Conservation (phyloP, 306 rosid genomes). For the Calophaca sinica region DNA sequence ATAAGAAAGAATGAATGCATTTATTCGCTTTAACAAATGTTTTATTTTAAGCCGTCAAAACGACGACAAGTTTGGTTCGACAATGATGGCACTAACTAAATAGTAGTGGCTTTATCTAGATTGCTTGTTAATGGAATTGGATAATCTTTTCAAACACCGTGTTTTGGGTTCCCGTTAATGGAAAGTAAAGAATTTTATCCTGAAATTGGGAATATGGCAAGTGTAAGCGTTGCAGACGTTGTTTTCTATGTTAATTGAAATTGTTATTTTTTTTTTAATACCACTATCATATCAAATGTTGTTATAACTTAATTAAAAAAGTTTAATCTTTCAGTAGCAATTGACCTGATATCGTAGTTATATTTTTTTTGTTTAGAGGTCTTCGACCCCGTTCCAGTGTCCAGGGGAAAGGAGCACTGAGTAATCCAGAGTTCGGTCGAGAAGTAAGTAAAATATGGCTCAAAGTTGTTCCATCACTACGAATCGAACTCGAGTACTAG, state of each 20-base stretch:
- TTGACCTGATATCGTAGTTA: too few species aligned
- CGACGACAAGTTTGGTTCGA: conserved; percentile 35
- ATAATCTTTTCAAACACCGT: conserved; percentile 58
- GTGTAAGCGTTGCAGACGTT: conserved; percentile 38
- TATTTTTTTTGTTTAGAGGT: too few species aligned
- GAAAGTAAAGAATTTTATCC: conserved; percentile 60
- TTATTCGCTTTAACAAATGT: conserved; percentile 38
- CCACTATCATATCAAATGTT: not conserved
- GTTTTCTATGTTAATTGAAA: conserved; percentile 27
- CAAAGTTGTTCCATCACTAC: too few species aligned
- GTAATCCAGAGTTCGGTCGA: too few species aligned
- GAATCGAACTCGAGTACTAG: too few species aligned
- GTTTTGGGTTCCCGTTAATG: conserved; percentile 36
- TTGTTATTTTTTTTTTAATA: not conserved
- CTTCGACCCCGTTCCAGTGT: too few species aligned
- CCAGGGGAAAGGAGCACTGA: too few species aligned
- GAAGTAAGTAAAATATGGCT: too few species aligned
- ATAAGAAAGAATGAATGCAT: conserved; percentile 31
- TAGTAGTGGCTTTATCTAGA: conserved; percentile 39
- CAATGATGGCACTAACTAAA: conserved; percentile 34
- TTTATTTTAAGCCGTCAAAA: conserved; percentile 47
- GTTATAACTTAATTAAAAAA: too few species aligned
- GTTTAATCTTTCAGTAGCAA: too few species aligned
- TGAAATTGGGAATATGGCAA: conserved; percentile 44
- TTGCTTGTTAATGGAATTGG: conserved; percentile 52